Evolutionary conservation across 2,329 filamentous ascomycete genomes (phyloP).

Genomic region (Harringtonia lauricola): DNA sequence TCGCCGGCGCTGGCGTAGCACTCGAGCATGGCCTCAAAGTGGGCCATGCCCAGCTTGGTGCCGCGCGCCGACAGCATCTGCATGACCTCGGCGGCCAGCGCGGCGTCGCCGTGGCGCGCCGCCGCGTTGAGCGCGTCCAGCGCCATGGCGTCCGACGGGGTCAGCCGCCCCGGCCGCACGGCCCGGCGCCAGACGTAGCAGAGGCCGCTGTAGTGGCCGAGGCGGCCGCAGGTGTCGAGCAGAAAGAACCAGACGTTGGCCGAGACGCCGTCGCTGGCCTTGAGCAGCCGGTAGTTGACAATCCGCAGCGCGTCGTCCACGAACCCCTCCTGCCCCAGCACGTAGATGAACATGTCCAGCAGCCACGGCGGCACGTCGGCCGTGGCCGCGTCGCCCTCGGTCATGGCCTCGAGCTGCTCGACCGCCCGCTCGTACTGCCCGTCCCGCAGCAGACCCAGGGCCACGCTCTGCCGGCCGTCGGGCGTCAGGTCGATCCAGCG

Average conservation of each 20-base stretch:
- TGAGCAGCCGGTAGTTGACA: constrained; percentile 41
- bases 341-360: constrained; percentile 65
- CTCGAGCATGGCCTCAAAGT: constrained; percentile 72
- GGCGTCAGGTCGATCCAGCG: constrained; percentile 57
- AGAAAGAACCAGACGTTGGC: constrained; percentile 55
- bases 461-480: constrained; percentile 54
- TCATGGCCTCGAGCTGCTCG: constrained; percentile 56
- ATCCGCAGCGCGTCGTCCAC: constrained; percentile 66
- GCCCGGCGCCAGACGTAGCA: constrained; percentile 56
- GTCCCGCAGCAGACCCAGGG: constrained; percentile 68
- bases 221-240: constrained; percentile 62
- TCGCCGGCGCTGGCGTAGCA: constrained; percentile 53
- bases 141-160: constrained; percentile 24
- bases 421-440: constrained; percentile 74
- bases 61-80: constrained; percentile 48
- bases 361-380: constrained; percentile 55
- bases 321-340: constrained; percentile 60
- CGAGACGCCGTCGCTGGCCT: constrained; percentile 26
- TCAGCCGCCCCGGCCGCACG: constrained; percentile 40
- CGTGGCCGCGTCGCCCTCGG: constrained; percentile 28
- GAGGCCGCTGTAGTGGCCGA: constrained; percentile 52
- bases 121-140: constrained; percentile 60
- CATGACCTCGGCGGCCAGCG: constrained; percentile 61
- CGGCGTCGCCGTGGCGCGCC: constrained; percentile 53
- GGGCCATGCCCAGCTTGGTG: constrained; percentile 48